These are phyloP conservation scores for Mucor piriformis DNA, from an alignment of 371 early-diverging fungal species.

Conservation along the genomic window DNA sequence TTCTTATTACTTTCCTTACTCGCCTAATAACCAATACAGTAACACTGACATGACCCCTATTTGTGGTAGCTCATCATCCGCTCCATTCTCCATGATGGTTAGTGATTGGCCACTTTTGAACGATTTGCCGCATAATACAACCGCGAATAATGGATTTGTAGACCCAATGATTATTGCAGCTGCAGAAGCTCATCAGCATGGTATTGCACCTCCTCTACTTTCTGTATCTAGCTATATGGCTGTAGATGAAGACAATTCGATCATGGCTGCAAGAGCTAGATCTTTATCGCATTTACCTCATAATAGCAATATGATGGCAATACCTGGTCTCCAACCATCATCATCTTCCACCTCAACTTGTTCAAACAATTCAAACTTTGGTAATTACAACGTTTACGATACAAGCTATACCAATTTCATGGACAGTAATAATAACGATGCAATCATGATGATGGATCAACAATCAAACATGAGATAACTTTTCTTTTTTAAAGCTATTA, in stretches of 20 bases:
- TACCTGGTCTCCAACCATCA: slow-evolving; percentile 28
- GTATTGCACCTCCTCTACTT: slow-evolving; percentile 12
- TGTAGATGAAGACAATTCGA: slow-evolving; percentile 9
- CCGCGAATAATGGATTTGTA: slow-evolving; percentile 21
- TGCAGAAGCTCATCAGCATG: slow-evolving; percentile 20
- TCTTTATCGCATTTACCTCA: slow-evolving; percentile 12
- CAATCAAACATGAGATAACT: slow-evolving; percentile 4
- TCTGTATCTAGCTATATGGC: slow-evolving; percentile 6
- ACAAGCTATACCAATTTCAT: slow-evolving; percentile 17
- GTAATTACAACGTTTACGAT: not conserved
- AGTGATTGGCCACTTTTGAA: slow-evolving; percentile 21
- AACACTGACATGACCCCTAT: not conserved
- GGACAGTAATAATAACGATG: slow-evolving; percentile 8
- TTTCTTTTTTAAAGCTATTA: not conserved
- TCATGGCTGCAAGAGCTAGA: slow-evolving; percentile 20
- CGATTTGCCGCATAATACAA: slow-evolving; percentile 9
- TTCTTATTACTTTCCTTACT: slow-evolving; percentile 13
- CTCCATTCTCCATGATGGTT: not conserved
- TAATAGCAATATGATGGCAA: slow-evolving; percentile 2
- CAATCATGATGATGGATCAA: slow-evolving; percentile 24
- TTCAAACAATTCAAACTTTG: slow-evolving; percentile 15
- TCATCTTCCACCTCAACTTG: slow-evolving; percentile 23
- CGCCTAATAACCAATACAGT: not conserved
- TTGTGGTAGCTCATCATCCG: not conserved
- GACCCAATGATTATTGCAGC: slow-evolving; percentile 37